These are phyloP conservation scores for Conringia planisiliqua DNA, from an alignment of 345 rosid species.

Conservation along the genomic window DNA sequence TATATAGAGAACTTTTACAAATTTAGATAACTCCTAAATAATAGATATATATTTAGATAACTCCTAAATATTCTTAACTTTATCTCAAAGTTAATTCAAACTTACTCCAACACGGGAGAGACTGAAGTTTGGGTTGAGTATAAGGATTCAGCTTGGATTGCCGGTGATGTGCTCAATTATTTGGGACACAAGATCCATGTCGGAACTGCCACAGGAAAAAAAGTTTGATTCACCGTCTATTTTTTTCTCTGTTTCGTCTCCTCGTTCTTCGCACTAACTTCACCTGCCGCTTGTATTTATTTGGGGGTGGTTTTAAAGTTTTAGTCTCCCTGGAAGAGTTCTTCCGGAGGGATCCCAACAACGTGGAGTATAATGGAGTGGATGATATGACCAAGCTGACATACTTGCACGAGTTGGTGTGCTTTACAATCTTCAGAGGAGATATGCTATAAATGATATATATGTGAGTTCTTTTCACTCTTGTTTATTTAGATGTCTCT, in stretches of 20 bases:
- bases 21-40: too few species aligned
- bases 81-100: too few species aligned
- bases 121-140: constrained; percentile 78
- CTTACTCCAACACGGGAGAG: too few species aligned
- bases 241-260: neutral
- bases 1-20: too few species aligned
- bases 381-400: constrained; percentile 97
- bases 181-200: constrained; percentile 53
- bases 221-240: constrained; percentile 41
- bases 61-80: too few species aligned
- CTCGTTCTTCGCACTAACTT: neutral
- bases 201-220: constrained; percentile 47
- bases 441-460: constrained; percentile 91
- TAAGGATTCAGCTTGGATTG: constrained; percentile 76
- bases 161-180: constrained; percentile 59
- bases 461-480: constrained; percentile 54
- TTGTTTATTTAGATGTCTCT: neutral
- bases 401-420: constrained; percentile 96
- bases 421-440: constrained; percentile 78
- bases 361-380: constrained; percentile 90
- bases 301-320: constrained; percentile 39
- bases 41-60: too few species aligned
- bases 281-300: neutral
- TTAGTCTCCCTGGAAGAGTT: constrained; percentile 48
- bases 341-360: constrained; percentile 68